phyloP scores from a whole-genome alignment of 352 stramenopile species.

The Pythium periplocum region DNA sequence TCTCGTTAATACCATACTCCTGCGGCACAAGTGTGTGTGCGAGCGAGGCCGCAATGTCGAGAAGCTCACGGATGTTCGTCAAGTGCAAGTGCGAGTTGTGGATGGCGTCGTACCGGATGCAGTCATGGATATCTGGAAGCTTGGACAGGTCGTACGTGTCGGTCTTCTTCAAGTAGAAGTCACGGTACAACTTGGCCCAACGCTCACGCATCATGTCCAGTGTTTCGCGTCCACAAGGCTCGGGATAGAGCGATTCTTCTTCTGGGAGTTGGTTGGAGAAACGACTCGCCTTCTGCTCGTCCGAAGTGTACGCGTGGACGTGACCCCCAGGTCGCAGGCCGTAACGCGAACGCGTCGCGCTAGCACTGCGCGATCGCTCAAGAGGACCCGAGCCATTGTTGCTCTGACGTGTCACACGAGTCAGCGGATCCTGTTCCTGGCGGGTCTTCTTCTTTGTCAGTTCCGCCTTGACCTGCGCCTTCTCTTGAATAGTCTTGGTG shows the following conservation, averaged over 20 bases:
- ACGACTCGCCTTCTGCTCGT: slow-evolving; percentile 22
- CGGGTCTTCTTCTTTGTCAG: slow-evolving; percentile 21
- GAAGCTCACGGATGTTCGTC: slow-evolving; percentile 90
- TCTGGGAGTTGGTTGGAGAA: slow-evolving; percentile 28
- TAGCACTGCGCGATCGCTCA: slow-evolving; percentile 64
- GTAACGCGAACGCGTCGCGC: slow-evolving; percentile 34
- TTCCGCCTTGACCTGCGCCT: slow-evolving; percentile 54
- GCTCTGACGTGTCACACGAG: slow-evolving; percentile 12
- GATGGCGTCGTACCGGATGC: slow-evolving; percentile 96
- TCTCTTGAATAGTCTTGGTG: slow-evolving; percentile 73
- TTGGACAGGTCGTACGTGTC: slow-evolving; percentile 94
- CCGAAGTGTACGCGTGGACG: slow-evolving; percentile 45
- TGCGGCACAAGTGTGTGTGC: slow-evolving; percentile 85
- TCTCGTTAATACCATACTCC: slow-evolving; percentile 85
- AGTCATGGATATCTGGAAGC: slow-evolving; percentile 99
- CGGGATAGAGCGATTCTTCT: slow-evolving; percentile 64
- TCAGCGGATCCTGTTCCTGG: slow-evolving; percentile 21
- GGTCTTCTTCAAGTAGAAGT: slow-evolving; percentile 94
- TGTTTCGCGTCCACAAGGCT: slow-evolving; percentile 79
- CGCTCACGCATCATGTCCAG: slow-evolving; percentile 86
- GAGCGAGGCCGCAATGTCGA: slow-evolving; percentile 92
- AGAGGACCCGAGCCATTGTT: slow-evolving; percentile 28
- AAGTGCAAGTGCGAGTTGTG: slow-evolving; percentile 96
- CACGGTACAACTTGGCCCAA: slow-evolving; percentile 93
- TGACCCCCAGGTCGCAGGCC: slow-evolving; percentile 26